Base-by-base conservation (phyloP, 164 flowering plant species). In the Chimonanthus salicifolius region DNA sequence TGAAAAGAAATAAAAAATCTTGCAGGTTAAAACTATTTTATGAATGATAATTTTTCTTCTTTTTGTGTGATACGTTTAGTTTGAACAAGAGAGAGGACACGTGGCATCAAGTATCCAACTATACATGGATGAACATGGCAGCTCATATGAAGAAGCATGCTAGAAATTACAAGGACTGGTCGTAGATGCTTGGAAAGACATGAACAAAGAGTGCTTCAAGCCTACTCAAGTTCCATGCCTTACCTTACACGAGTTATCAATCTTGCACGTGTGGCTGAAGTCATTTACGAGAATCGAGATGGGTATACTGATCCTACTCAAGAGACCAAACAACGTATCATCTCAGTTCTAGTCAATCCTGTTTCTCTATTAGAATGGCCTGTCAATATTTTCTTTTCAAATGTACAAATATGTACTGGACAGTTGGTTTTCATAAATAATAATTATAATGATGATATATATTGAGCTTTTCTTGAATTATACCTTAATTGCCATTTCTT, bases 11-110 rank as follows among this genome's bases (percentile, higher is more conserved):
- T 33, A 33, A 33, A 33, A 33, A 33, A 33, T 33, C 33, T 49
- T 5, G 6, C 9, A 2, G 51, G 7, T 49, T 54, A n/a, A n/a
- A 13, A 11, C 16, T 11, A 3, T 4, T 4, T 54, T 64, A 10
- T 33, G 2, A 15, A 45, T 45, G 4, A 44, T 45, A 33, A 43
- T 65, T n/a, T 47, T 15, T 5, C 43, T 44, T 18, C 45, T 11
- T 8, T 43, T 43, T 10, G 6, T 2, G 16, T 43, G 16, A 58
- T 7, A 54, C n/a, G 15, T 45, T 64, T 11, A 71, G 72, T 49
- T 47, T n/a, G 72, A 71, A 20, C 48, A 58, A 21, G 20, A 58
- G 7, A 51, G 72, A 71, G 72, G 16, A 3, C 63, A 71, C 20
- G 48, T 21, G 13, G 64, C 64, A 0, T 44, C 58, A 18, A 44